Evolutionary conservation across 2,329 filamentous ascomycete genomes (phyloP), one percentile per base, ranked within the genome.

Genomic region (Pseudonectria foliicola): DNA sequence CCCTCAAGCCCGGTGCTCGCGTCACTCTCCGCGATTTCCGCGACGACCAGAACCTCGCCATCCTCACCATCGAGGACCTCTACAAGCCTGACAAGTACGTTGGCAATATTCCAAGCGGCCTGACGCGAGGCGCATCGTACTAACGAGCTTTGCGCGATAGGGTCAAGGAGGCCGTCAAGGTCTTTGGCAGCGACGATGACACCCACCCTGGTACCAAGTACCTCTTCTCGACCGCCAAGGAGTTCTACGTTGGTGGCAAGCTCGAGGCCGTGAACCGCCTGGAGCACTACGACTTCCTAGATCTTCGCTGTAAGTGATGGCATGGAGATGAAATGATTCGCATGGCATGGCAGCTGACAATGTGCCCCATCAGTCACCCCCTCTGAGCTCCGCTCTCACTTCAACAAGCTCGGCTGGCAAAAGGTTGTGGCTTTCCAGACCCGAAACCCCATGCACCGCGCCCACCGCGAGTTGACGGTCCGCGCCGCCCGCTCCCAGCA

Each of bases 361-460:
- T 27, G 13, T n/a, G 12, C 16, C 5, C 14, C 6, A 13, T 33
- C 31, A 88, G 84, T 90, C 69, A 93, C 92, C 10, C 92, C 92
- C 46, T 82, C 92, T 31, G 92, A 98, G 70, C 76, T 98, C 55
- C 86, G 92, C 55, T 73, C 86, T 47, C 90, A 96, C 74, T 98
- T 98, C 60, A 92, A 96, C 75, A 98, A 98, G 78, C 87, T 98
- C 54, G 92, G 92, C 68, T 98, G 92, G 92, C 82, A 85, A 64
- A 82, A 83, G 64, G 90, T 98, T 52, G 92, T 98, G 46, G 92
- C 92, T 58, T 98, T 98, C 83, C 92, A 98, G 76, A 98, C 92
- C 48, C 75, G 89, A 63, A 98, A 98, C 71, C 92, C 92, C 53
- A 98, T 98, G 92, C 92, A 98, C 73, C 85, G 92, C 57, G 92